Evolutionary conservation across 2,329 filamentous ascomycete genomes (phyloP), one percentile per base, ranked within the genome.

Genomic region (Drechslera avenae): DNA sequence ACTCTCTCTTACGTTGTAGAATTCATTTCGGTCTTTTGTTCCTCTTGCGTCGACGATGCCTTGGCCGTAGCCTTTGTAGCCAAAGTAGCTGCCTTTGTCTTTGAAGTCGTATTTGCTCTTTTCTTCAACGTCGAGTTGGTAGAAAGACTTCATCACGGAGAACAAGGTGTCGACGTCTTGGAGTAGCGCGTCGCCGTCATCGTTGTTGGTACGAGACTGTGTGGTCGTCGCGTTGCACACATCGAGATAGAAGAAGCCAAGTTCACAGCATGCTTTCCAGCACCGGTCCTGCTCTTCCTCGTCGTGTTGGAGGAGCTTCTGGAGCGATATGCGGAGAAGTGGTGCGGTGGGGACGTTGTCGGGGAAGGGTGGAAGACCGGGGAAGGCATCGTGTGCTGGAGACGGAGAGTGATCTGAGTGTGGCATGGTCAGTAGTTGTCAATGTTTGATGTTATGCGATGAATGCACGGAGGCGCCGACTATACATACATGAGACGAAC

Each of bases 171-270:
- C 73, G 2, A 78, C 76, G 48, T 79, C 71, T 2, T 58, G 34
- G 1, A 83, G 68, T 3, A 83, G 60, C 1, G 62, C 61, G 12
- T 72, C 60, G 5, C 79, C 79, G 14, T 71, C 53, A 19, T 33
- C 14, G 8, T 18, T 19, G 9, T 28, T 45, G 23, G 13, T n/a
- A 7, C 18, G 26, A 32, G 13, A 5, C 13, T 19, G 10, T 3
- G 6, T n/a, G 12, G 14, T 12, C 16, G 14, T 12, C 16, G 12
- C 34, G 10, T 30, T 52, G 17, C 72, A 67, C 2, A 83, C 66
- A 56, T 83, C 79, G 5, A 84, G 72, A 56, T 84, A 84, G 70
- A 83, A 84, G 69, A 84, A 84, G 1, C 82, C 81, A 1, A 83
- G 69, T 3, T 82, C 75, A 45, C 73, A 74, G 60, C 75, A 78